Conservation (phyloP, 768 basidiomycete genomes). For the Boletus sensibilis region DNA sequence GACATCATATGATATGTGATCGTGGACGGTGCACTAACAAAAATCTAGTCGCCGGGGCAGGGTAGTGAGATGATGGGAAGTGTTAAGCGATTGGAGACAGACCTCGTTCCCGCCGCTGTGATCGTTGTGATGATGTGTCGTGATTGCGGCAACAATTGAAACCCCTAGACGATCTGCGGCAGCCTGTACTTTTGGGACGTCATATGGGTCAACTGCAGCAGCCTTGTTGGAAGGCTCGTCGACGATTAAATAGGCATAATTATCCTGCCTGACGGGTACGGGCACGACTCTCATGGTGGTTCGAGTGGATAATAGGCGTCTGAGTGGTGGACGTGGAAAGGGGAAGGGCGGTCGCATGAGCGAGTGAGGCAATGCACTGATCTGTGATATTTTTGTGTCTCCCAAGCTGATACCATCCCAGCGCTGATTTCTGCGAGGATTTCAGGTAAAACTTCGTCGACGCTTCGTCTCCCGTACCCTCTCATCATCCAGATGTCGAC, state of each 20-base stretch:
- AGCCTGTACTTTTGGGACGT: slow-evolving; percentile 64
- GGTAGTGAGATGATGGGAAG: slow-evolving; percentile 12
- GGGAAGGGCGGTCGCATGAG: slow-evolving; percentile 10
- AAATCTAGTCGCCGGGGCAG: slow-evolving; percentile 19
- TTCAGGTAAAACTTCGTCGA: not conserved
- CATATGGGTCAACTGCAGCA: slow-evolving; percentile 79
- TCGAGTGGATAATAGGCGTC: not conserved
- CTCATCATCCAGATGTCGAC: slow-evolving; percentile 8
- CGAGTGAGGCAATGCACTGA: slow-evolving; percentile 21
- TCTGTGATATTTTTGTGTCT: slow-evolving; percentile 8
- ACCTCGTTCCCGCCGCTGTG: slow-evolving; percentile 88
- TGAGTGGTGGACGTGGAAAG: slow-evolving; percentile 16
- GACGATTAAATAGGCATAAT: slow-evolving; percentile 82
- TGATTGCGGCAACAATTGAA: slow-evolving; percentile 68
- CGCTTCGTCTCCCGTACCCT: not conserved
- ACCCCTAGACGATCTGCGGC: slow-evolving; percentile 64
- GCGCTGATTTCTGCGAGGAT: not conserved
- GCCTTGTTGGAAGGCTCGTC: slow-evolving; percentile 67
- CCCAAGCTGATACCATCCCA: not conserved
- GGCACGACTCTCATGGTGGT: slow-evolving; percentile 69
- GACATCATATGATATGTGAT: not conserved
- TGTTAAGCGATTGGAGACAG: slow-evolving; percentile 9
- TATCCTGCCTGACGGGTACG: slow-evolving; percentile 77
- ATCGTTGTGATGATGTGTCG: slow-evolving; percentile 92
- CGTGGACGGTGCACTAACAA: slow-evolving; percentile 25